Percentiles rank a stretch among this genome's conserved stretches.
phyloP scores from a whole-genome alignment of 805 yeast genomes.

The Schwanniomyces polymorphus region DNA sequence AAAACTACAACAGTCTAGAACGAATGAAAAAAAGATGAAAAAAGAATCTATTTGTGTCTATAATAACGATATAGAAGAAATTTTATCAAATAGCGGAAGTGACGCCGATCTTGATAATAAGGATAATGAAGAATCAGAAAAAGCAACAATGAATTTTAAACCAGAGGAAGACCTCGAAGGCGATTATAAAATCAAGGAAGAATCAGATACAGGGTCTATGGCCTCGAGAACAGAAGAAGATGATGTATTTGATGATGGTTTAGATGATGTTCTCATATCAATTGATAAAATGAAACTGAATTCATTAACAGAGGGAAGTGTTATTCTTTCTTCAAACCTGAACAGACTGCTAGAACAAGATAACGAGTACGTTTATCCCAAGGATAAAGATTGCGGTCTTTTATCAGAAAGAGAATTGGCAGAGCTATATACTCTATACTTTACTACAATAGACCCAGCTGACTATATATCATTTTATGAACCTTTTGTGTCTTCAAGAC shows the following conservation, averaged over 20 bases:
- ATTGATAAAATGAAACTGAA: conserved; percentile 4
- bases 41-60: background rate
- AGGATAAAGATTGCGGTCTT: conserved; percentile 34
- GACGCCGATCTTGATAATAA: background rate
- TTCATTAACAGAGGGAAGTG: background rate
- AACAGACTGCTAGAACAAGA: background rate
- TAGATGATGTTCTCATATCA: conserved; percentile 19
- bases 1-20: conserved; percentile 8
- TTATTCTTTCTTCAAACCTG: background rate
- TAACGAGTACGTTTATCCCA: conserved; percentile 1
- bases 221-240: conserved; percentile 6
- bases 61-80: background rate
- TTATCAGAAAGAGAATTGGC: conserved; percentile 34
- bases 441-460: conserved; percentile 19
- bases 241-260: conserved; percentile 22
- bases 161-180: conserved; percentile 1
- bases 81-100: background rate
- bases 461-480: conserved; percentile 13
- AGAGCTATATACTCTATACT: conserved; percentile 43
- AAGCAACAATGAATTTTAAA: background rate
- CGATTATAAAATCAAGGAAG: background rate
- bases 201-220: background rate
- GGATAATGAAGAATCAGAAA: background rate
- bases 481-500: conserved; percentile 9
- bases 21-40: background rate